Evolutionary conservation across 306 rosid species (phyloP), one percentile per base, ranked within the genome.

Genomic region (Prunus fruticosa): DNA sequence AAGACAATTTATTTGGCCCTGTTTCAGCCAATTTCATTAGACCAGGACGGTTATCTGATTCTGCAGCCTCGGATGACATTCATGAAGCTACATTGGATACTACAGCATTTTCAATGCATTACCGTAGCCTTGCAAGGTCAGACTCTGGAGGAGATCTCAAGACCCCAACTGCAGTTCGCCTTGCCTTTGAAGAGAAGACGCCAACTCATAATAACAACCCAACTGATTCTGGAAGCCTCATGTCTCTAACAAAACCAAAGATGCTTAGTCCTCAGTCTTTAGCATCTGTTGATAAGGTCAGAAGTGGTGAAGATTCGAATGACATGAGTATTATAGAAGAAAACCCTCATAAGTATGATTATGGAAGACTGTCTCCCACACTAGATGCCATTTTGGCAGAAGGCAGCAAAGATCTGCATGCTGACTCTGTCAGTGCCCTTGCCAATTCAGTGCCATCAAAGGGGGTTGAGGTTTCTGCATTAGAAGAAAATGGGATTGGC

Each of bases 41-140:
- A 77, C 92, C 96, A 2, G 91, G 85, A 38, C 86, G 84, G 49
- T 74, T 95, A 49, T 89, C 90, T 3, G 96, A 89, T 76, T 89
- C 92, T 1, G 91, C 85, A 53, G 92, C 82, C 27, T 92, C 97
- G 0, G 92, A 88, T 83, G 87, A 82, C 19, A 71, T 83, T 27
- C 84, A 81, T 61, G 98, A 93, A 32, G 86, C 89, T 68, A 95
- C 99, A 2, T 86, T 95, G 97, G 99, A 95, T 69, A 89, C 97
- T 3, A 95, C 93, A 1, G 90, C 92, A 6, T 95, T 95, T 85
- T 95, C 99, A 8, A 51, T 92, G 96, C 99, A 95, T 82, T 95
- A 89, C 74, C 93, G 91, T 60, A 95, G 97, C 72, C 82, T 95
- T 75, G 97, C 92, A 3, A 84, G 82, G 71, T 95, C 99, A 5